A percentile compares a stretch with the other conserved stretches of the same genome.
These are phyloP conservation scores for Leishmania aethiopica DNA, from an alignment of 208 protist genomes.

Conservation along the genomic window DNA sequence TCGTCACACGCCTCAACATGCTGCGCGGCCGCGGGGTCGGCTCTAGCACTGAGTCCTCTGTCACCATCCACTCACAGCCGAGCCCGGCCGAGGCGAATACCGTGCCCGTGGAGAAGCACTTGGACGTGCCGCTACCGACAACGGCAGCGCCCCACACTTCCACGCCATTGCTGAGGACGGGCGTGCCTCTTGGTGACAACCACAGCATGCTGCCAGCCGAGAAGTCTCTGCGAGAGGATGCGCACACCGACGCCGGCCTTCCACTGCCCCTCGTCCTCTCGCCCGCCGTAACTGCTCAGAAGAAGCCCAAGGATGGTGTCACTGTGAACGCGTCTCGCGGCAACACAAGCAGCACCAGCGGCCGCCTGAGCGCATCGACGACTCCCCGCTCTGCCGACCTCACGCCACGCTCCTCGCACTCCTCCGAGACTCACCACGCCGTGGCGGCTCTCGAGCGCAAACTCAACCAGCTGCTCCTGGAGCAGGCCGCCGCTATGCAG, in stretches of 20 bases:
- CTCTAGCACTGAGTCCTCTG: constrained; percentile 17
- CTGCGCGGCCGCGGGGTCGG: constrained; percentile 25
- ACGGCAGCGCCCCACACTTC: neutral
- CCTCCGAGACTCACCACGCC: constrained; percentile 36
- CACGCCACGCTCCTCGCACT: constrained; percentile 20
- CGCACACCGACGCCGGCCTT: neutral
- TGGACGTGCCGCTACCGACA: neutral
- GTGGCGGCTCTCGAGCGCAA: constrained; percentile 59
- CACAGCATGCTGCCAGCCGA: neutral
- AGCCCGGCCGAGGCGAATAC: neutral
- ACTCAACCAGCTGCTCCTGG: constrained; percentile 61
- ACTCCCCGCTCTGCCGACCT: constrained; percentile 22
- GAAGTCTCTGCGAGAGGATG: neutral
- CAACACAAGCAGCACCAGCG: neutral
- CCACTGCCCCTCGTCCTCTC: neutral
- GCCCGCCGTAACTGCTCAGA: neutral
- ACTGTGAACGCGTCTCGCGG: neutral
- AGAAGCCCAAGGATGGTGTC: neutral
- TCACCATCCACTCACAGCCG: neutral
- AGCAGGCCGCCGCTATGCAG: constrained; percentile 65
- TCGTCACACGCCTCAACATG: constrained; percentile 34
- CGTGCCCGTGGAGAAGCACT: neutral
- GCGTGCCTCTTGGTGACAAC: too few relatives aligned
- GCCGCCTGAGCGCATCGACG: constrained; percentile 6
- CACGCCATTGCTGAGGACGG: neutral